Base-by-base conservation (phyloP, 352 stramenopile species). In the Thraustochytrium striatum region DNA sequence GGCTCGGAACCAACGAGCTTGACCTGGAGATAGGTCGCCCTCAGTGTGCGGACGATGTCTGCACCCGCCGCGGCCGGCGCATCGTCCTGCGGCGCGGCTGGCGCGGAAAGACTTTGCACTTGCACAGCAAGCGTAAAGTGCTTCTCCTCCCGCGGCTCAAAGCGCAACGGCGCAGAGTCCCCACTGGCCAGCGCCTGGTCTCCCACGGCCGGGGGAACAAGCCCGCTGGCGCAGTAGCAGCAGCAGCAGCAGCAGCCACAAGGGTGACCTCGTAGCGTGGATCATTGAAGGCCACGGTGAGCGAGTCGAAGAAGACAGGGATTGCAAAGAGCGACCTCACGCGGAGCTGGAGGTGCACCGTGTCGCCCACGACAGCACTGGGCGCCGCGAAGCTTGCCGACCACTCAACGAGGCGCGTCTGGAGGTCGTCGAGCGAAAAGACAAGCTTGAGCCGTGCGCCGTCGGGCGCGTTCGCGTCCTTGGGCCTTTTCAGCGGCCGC, bases 231-330 rank as follows among this genome's bases (percentile, higher is more conserved):
- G n/a, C 30, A 8, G 50, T 43, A 44, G 41, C n/a, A n/a, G n/a
- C 5, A 16, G 53, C 25, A 11, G 50, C 41, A 13, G 50, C 21
- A 25, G 41, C 65, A 0, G 25, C 0, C 8, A n/a, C 30, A 13
- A 75, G 47, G 9, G 28, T 5, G 25, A 25, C 65, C 65, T 75
- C 65, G 65, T 75, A 75, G n/a, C 65, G 44, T 25, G 65, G 50
- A 32, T 75, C 43, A 32, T 61, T 75, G 16, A 75, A 75, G 65
- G 36, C 52, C 11, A 75, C 47, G 21, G 43, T n/a, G 11, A 75
- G 65, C 21, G 21, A 55, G 7, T 75, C 65, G 47, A 21, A 55
- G 47, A 16, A 21, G 25, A 25, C 25, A 16, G 47, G 47, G 44
- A 75, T 61, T 25, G 30, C 19, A 32, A 75, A 75, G 32, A 16